Percentiles rank a stretch among this genome's conserved stretches.
Evolutionary conservation across 768 basidiomycete genomes (phyloP).

Genomic region (Podaxis rugospora): DNA sequence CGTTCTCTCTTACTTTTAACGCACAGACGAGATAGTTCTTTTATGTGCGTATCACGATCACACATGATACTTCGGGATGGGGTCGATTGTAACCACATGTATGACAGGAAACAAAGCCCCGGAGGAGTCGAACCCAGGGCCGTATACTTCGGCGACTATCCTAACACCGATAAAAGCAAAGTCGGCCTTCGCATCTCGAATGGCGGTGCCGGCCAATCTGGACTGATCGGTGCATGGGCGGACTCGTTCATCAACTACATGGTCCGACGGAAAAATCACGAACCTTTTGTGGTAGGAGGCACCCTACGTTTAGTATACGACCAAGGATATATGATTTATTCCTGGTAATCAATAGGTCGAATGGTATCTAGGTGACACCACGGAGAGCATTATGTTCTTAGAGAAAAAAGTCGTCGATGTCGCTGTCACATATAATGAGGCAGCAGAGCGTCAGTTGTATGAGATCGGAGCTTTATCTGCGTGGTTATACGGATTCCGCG

Average conservation of each 20-base stretch:
- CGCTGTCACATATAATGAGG: slow-evolving; percentile 49
- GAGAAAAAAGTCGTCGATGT: slow-evolving; percentile 39
- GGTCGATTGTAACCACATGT: too few relatives aligned
- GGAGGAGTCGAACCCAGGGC: slow-evolving; percentile 15
- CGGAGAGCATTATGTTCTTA: slow-evolving; percentile 41
- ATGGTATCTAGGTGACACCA: slow-evolving; percentile 58
- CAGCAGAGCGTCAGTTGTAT: slow-evolving; percentile 38
- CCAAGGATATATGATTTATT: background rate
- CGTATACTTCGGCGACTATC: slow-evolving; percentile 37
- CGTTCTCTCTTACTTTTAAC: too few relatives aligned
- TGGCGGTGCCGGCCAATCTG: slow-evolving; percentile 47
- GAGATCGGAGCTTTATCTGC: slow-evolving; percentile 24
- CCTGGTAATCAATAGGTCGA: slow-evolving; percentile 33
- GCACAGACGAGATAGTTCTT: too few relatives aligned
- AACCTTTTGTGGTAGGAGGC: slow-evolving; percentile 28
- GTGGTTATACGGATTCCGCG: slow-evolving; percentile 40
- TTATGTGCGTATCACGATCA: too few relatives aligned
- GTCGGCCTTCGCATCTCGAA: slow-evolving; percentile 42
- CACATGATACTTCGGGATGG: too few relatives aligned
- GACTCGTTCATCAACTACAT: slow-evolving; percentile 38
- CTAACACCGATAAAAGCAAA: slow-evolving; percentile 20
- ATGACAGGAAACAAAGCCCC: too few relatives aligned
- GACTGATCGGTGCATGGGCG: slow-evolving; percentile 42
- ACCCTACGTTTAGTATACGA: background rate
- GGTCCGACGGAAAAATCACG: slow-evolving; percentile 22